A percentile compares a stretch with the other conserved stretches of the same genome.
These are phyloP conservation scores for Turritis glabra DNA, from an alignment of 345 rosid genomes.

Conservation along the genomic window DNA sequence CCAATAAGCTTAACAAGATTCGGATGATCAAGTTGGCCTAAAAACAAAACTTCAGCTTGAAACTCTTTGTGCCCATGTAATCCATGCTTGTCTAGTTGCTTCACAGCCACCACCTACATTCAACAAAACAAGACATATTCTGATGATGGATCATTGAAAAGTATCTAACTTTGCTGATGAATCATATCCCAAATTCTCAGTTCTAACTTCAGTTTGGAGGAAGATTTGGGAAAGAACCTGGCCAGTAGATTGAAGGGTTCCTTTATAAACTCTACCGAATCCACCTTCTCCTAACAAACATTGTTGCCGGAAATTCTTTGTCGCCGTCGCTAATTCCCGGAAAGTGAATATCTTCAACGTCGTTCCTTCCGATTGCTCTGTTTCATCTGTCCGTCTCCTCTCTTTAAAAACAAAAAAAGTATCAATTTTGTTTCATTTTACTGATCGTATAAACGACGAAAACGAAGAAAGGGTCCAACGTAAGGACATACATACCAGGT, in stretches of 20 bases:
- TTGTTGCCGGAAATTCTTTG: constrained; percentile 72
- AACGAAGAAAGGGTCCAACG: not conserved
- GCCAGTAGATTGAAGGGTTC: constrained; percentile 54
- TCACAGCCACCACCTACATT: constrained; percentile 61
- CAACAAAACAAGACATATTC: not conserved
- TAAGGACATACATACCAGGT: constrained; percentile 23
- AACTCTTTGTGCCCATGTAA: constrained; percentile 58
- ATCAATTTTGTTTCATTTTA: not conserved
- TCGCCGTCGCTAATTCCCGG: constrained; percentile 73
- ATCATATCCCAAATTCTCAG: not conserved
- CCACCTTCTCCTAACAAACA: constrained; percentile 81
- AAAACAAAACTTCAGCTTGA: constrained; percentile 47
- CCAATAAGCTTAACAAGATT: constrained; percentile 62
- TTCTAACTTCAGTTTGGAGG: not conserved
- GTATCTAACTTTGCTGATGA: not conserved
- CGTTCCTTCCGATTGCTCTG: constrained; percentile 14
- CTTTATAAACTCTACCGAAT: constrained; percentile 77
- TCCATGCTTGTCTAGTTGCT: constrained; percentile 73
- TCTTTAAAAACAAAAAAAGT: not conserved
- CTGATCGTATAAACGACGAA: not conserved
- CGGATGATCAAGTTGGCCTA: constrained; percentile 52
- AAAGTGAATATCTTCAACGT: constrained; percentile 44
- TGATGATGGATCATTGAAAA: not conserved
- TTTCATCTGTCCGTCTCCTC: constrained; percentile 1
- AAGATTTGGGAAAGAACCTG: constrained; percentile 44